These are phyloP conservation scores for Pelargonium citronellum DNA, from an alignment of 441 rosid species.

Conservation along the genomic window DNA sequence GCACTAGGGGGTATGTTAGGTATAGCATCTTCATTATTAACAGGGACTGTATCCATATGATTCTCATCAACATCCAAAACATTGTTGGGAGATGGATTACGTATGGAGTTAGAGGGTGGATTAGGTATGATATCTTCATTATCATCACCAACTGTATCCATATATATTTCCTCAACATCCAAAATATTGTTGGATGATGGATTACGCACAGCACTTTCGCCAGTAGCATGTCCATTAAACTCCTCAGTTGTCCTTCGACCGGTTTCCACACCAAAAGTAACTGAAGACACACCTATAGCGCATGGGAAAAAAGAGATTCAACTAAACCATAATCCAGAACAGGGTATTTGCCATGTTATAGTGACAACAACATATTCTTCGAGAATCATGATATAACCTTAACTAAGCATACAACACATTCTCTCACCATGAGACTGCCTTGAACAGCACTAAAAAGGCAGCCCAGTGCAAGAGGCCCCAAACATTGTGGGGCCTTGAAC, in stretches of 20 bases:
- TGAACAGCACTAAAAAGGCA: background rate
- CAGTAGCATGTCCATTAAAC: constrained; percentile 29
- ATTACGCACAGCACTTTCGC: constrained; percentile 31
- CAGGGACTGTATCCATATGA: background rate
- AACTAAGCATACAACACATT: background rate
- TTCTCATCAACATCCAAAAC: constrained; percentile 9
- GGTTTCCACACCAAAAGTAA: constrained; percentile 28
- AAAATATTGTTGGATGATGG: constrained; percentile 37
- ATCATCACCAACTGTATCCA: constrained; percentile 36
- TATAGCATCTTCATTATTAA: background rate
- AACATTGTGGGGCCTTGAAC: background rate
- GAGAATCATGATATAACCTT: background rate
- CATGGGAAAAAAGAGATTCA: background rate
- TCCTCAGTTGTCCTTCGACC: constrained; percentile 29
- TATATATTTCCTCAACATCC: constrained; percentile 57
- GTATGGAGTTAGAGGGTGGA: constrained; percentile 24
- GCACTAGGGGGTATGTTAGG: constrained; percentile 8
- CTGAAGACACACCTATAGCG: constrained; percentile 35
- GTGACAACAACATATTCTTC: background rate
- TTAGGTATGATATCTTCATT: constrained; percentile 26
- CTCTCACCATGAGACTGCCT: background rate
- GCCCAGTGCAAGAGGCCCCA: background rate
- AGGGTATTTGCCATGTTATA: background rate
- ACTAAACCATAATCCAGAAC: background rate
- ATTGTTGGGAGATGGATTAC: background rate